A percentile compares a stretch with the other conserved stretches of the same genome.
Evolutionary conservation across 306 rosid species (phyloP).

Genomic region (Casuarina cunninghamiana): DNA sequence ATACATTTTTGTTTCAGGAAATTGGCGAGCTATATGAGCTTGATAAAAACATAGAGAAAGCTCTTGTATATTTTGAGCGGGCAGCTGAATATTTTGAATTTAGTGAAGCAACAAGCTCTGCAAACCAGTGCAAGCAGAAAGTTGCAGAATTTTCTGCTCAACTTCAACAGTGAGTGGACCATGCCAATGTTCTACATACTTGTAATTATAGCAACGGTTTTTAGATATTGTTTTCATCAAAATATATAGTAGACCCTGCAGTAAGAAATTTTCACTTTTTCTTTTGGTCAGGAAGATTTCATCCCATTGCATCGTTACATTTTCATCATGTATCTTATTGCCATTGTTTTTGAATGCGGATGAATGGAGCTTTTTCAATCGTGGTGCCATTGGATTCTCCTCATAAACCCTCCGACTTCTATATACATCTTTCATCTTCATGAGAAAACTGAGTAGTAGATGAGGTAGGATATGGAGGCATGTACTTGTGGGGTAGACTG

Average conservation of each 20-base stretch:
- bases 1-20: slow-evolving; percentile 34
- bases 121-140: slow-evolving; percentile 53
- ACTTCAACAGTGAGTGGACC: slow-evolving; percentile 44
- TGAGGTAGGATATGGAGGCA: slow-evolving; percentile 8
- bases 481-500: neutral
- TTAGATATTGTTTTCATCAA: neutral
- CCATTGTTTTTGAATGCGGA: neutral
- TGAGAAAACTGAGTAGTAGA: neutral
- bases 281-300: neutral
- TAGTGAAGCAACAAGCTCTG: slow-evolving; percentile 40
- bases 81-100: slow-evolving; percentile 46
- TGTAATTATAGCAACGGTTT: neutral
- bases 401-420: slow-evolving; percentile 3
- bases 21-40: slow-evolving; percentile 47
- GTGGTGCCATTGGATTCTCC: neutral
- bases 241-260: neutral
- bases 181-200: neutral
- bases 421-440: neutral
- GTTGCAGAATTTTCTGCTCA: slow-evolving; percentile 60
- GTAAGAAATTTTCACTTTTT: neutral
- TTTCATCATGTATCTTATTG: neutral
- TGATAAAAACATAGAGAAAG: slow-evolving; percentile 36
- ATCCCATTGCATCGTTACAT: neutral
- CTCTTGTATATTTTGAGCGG: slow-evolving; percentile 40
- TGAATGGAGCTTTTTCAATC: neutral